Evolutionary conservation across 352 stramenopile species (phyloP), one percentile per base, ranked within the genome.

Genomic region (Phytophthora fragariae): DNA sequence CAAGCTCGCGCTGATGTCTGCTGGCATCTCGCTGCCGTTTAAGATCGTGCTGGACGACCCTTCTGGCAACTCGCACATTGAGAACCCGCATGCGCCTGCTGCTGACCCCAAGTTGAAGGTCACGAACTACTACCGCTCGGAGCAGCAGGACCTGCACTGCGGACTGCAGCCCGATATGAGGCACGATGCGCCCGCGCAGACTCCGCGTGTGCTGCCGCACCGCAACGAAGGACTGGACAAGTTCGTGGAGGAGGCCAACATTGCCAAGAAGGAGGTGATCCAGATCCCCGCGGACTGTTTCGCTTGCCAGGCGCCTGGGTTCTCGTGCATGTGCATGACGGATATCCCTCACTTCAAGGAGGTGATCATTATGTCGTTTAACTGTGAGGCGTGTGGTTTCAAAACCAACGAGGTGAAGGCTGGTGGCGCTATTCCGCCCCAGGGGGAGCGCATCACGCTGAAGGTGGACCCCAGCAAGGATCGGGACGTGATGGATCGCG

Each of bases 261-360:
- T 90, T 61, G 79, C 79, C 17, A 89, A 94, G 65, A 81, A 89
- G 72, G 83, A 97, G 68, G 85, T 96, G 15, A 90, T 98, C 35
- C 87, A 89, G 70, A 96, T 98, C 74, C 77, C 90, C 12, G 77
- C 79, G 1, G 62, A 86, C 66, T 99, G 95, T 69, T 91, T 93
- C 33, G 75, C 86, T 37, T 99, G 95, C 70, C 71, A 78, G 44
- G 70, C 73, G 21, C 73, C 81, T 9, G 84, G 88, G 14, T 79
- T 92, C 62, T 96, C 90, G 21, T 85, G 84, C 47, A 98, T 98
- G 86, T 98, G 92, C 71, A 81, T 98, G 53, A 97, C 91, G n/a
- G 82, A 98, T 72, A 97, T 99, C 74, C 95, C 95, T 35, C 94
- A 98, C 73, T 99, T 99, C 77, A 98, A 98, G 77, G 83, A 92